Evolutionary conservation across 805 yeast genomes (phyloP).

Genomic region (Kuraishia capsulata): DNA sequence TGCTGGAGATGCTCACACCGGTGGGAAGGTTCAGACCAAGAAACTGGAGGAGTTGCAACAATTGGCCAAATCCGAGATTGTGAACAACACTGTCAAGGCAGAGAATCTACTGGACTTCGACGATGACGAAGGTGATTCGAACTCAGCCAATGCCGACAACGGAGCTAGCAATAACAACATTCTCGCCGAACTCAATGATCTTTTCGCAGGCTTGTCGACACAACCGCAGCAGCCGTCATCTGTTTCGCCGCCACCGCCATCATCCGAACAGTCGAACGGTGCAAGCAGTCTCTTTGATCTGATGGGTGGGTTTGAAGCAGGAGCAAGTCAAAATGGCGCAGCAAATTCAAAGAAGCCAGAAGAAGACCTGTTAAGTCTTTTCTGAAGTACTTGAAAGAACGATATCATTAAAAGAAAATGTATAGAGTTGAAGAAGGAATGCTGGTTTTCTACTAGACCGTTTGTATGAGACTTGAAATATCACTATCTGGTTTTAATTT

Average conservation of each 20-base stretch:
- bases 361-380: conserved; percentile 19
- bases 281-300: conserved; percentile 1
- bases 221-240: conserved; percentile 13
- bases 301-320: too few species aligned
- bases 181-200: conserved; percentile 68
- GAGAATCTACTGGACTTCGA: conserved; percentile 85
- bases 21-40: conserved; percentile 28
- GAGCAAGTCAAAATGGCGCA: conserved; percentile 4
- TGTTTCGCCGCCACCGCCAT: conserved; percentile 7
- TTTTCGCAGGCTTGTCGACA: conserved; percentile 38
- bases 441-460: too few species aligned
- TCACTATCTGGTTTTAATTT: not conserved
- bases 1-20: conserved; percentile 5
- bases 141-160: conserved; percentile 9
- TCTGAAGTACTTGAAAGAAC: too few species aligned
- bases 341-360: conserved; percentile 7
- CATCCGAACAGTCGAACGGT: too few species aligned
- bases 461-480: too few species aligned
- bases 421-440: not conserved
- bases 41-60: conserved; percentile 72
- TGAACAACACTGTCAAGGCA: conserved; percentile 46
- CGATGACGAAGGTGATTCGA: conserved; percentile 36
- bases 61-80: conserved; percentile 69
- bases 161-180: conserved; percentile 28
- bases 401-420: not conserved